Evolutionary conservation across 1,284 basidiomycete species (phyloP), one percentile per base, ranked within the genome.

Genomic region (Tilletiaria anomala): DNA sequence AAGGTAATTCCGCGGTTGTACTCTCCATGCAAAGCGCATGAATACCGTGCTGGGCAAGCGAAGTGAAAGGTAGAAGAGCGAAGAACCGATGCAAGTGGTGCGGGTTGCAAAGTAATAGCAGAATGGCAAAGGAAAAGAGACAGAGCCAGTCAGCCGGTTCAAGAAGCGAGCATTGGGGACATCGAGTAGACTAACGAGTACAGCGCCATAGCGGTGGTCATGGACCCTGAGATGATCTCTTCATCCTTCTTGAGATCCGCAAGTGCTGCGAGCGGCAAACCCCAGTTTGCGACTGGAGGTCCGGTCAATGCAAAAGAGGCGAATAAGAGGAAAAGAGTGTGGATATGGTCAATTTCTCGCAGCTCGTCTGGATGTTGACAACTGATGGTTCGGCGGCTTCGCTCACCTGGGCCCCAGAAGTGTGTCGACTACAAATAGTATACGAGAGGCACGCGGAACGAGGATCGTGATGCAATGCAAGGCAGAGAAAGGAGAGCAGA

Each of bases 21-120:
- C 63, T 14, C 63, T 46, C 59, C 62, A 56, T 3, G 63, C 61
- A 35, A 65, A 65, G 29, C 62, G 50, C 57, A 60, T 60, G 39
- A 65, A 65, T 35, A 65, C 62, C 33, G 50, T 43, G 3, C 51
- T 53, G 44, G 14, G 12, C 22, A 4, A 32, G 22, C 14, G 32
- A 29, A 33, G 18, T 17, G 29, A 15, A 29, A 11, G 6, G 19
- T 15, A n/a, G n/a, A n/a, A n/a, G n/a, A n/a, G n/a, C n/a, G n/a
- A n/a, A n/a, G n/a, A n/a, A n/a, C n/a, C 6, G 12, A 32, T 40
- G 12, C 29, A n/a, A 29, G 26, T 15, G 3, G n/a, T 23, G 22
- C 11, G 15, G 8, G 40, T 17, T 6, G 21, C 20, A 4, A 40
- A 15, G 16, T 20, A 17, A 17, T n/a, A 10, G 5, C 4, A 33